Evolutionary conservation across 768 basidiomycete genomes (phyloP).

Genomic region (Cantharellus anzutake): DNA sequence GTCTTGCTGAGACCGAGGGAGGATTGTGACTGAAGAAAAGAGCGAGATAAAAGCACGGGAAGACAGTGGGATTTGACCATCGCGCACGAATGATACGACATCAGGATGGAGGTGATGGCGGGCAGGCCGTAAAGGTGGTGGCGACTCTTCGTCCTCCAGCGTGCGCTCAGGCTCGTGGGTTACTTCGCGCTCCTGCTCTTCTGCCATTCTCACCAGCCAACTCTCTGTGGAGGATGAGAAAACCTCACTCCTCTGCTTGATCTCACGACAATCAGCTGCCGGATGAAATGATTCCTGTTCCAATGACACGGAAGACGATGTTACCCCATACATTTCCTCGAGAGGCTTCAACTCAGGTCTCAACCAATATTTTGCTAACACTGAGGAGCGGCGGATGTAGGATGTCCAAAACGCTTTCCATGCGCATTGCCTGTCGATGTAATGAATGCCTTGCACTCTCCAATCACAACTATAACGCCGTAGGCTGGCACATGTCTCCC

Average conservation of each 20-base stretch:
- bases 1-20: background rate
- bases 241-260: background rate
- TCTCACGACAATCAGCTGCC: background rate
- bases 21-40: constrained; percentile 1
- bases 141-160: constrained; percentile 17
- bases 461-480: background rate
- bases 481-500: background rate
- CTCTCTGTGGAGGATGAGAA: background rate
- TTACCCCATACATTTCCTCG: constrained; percentile 17
- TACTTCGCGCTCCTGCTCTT: constrained; percentile 35
- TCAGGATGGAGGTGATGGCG: background rate
- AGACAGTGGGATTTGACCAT: too few relatives aligned
- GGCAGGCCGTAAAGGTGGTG: constrained; percentile 14
- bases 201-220: constrained; percentile 16
- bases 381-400: background rate
- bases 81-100: background rate
- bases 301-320: background rate
- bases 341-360: constrained; percentile 22
- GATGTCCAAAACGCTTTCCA: background rate
- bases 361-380: constrained; percentile 16
- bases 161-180: constrained; percentile 24
- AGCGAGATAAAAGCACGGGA: background rate
- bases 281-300: background rate
- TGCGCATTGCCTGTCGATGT: background rate
- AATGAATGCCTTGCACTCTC: background rate